A percentile compares a stretch with the other conserved stretches of the same genome.
phyloP scores from a whole-genome alignment of 2,329 filamentous ascomycete species.

The Phialocephala sp. region DNA sequence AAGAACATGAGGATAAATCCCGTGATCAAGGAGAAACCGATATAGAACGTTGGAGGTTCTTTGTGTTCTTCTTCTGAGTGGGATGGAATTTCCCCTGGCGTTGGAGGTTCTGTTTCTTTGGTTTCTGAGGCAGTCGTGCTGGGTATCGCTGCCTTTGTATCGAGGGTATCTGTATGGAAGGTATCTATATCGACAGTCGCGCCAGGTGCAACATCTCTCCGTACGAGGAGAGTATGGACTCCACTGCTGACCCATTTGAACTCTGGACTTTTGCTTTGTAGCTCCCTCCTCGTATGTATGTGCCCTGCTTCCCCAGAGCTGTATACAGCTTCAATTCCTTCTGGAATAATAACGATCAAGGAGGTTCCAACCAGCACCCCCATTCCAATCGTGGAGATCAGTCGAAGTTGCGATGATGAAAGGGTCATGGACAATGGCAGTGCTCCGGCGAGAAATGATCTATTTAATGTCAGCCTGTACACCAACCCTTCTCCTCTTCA shows the following conservation, averaged over 20 bases:
- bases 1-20: conserved; percentile 98
- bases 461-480: conserved; percentile 46
- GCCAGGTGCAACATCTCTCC: conserved; percentile 8
- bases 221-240: conserved; percentile 30
- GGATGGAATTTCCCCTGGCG: background rate
- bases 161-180: conserved; percentile 10
- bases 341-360: conserved; percentile 95
- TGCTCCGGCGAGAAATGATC: conserved; percentile 91
- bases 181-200: background rate
- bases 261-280: conserved; percentile 22
- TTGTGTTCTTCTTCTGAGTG: conserved; percentile 48
- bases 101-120: conserved; percentile 22
- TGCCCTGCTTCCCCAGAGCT: conserved; percentile 51
- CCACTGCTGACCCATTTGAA: conserved; percentile 33
- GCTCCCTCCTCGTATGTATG: conserved; percentile 32
- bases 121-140: conserved; percentile 11
- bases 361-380: conserved; percentile 94
- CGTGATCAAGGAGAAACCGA: conserved; percentile 83
- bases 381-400: conserved; percentile 91
- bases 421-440: conserved; percentile 88
- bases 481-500: conserved; percentile 24
- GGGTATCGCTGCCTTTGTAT: conserved; percentile 9
- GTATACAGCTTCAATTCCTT: conserved; percentile 91
- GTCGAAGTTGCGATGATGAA: conserved; percentile 82
- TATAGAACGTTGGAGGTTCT: conserved; percentile 70